phyloP scores from a whole-genome alignment of 164 flowering plant species.

The Chimonanthus salicifolius region DNA sequence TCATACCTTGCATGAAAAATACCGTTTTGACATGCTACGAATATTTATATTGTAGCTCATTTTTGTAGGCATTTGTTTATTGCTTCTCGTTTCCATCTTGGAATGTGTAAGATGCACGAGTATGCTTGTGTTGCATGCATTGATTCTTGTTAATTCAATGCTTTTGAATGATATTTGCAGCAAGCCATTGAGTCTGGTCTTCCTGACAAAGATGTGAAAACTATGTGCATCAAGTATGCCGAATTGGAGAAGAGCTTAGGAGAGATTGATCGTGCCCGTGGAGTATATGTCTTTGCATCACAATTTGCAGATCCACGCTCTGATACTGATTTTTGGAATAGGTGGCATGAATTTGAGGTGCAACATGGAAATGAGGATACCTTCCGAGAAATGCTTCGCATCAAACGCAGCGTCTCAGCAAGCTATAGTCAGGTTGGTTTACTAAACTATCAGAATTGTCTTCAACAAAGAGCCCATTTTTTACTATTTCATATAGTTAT shows the following conservation, averaged over 20 bases:
- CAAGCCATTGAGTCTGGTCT: constrained; percentile 89
- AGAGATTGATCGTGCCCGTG: constrained; percentile 88
- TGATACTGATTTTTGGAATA: constrained; percentile 74
- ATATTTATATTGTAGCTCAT: no score
- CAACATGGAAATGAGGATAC: constrained; percentile 96
- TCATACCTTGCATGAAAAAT: no score
- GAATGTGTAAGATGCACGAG: no score
- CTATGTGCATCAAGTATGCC: constrained; percentile 90
- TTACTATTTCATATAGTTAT: not conserved
- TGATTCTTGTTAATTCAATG: not conserved
- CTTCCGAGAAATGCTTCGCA: constrained; percentile 89
- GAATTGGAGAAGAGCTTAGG: constrained; percentile 92
- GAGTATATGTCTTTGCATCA: constrained; percentile 58
- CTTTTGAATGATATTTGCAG: constrained; percentile 14
- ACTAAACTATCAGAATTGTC: not conserved
- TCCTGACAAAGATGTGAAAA: constrained; percentile 79
- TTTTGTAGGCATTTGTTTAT: no score
- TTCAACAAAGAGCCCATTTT: not conserved
- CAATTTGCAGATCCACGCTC: constrained; percentile 82
- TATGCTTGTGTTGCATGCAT: not conserved
- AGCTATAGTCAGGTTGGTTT: constrained; percentile 76
- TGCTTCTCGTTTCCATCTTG: no score
- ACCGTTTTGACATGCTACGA: no score
- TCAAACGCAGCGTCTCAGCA: constrained; percentile 80
- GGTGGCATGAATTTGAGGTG: constrained; percentile 93